Evolutionary conservation across 1,284 basidiomycete genomes (phyloP).

Genomic region (Cryptococcus depauperatus): DNA sequence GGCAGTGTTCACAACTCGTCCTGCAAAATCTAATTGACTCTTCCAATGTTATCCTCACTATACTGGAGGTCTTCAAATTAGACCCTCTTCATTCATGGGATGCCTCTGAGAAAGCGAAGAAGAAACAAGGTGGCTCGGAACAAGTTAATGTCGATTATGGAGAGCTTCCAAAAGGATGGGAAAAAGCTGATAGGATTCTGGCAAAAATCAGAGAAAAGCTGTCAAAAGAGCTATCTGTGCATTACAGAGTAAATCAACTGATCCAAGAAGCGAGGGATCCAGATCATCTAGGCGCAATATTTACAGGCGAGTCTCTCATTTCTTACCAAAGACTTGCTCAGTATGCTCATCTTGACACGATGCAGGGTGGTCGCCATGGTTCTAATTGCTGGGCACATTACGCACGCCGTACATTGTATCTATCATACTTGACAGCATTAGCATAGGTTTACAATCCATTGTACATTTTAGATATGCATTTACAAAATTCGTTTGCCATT

Average conservation of each 20-base stretch:
- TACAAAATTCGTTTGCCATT: too few species aligned
- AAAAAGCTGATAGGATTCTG: conserved; percentile 84
- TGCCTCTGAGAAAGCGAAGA: conserved; percentile 54
- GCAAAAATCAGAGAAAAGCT: conserved; percentile 70
- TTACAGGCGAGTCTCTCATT: conserved; percentile 51
- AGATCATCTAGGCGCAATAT: conserved; percentile 70
- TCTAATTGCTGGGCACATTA: too few species aligned
- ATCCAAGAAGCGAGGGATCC: conserved; percentile 80
- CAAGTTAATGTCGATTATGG: not conserved
- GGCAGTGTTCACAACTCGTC: conserved; percentile 90
- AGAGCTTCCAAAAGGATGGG: conserved; percentile 52
- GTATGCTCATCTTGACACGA: too few species aligned
- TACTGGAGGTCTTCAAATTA: conserved; percentile 93
- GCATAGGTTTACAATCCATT: too few species aligned
- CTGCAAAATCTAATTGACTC: conserved; percentile 78
- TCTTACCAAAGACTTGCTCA: too few species aligned
- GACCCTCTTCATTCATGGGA: conserved; percentile 90
- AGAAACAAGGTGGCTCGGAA: conserved; percentile 28
- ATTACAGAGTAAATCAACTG: conserved; percentile 88
- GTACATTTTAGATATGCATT: too few species aligned
- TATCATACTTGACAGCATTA: too few species aligned
- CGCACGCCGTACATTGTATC: too few species aligned
- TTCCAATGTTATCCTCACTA: conserved; percentile 81
- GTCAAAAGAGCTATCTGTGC: conserved; percentile 73
- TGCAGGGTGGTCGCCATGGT: too few species aligned